Evolutionary conservation across 371 early-diverging fungal species (phyloP).

Genomic region (Polyrhizophydium stewartii): DNA sequence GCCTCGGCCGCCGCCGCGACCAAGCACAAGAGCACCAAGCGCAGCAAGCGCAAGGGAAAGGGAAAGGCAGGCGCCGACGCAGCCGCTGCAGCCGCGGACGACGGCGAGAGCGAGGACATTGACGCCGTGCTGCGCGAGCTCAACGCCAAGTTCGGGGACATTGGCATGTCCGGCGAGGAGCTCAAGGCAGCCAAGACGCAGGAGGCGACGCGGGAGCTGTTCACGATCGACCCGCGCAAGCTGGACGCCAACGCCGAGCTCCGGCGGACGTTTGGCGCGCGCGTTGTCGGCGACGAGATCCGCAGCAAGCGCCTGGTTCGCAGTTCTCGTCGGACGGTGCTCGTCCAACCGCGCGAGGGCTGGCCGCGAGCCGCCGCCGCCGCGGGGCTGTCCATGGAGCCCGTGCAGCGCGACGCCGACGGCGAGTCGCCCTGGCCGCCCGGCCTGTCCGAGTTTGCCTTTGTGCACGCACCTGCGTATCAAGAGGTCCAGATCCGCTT

Average conservation of each 20-base stretch:
- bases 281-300: slow-evolving; percentile 41
- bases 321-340: slow-evolving; percentile 50
- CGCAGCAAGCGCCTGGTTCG: slow-evolving; percentile 25
- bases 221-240: slow-evolving; percentile 59
- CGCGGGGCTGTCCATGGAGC: slow-evolving; percentile 71
- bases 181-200: not conserved
- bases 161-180: not conserved
- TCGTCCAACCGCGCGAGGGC: slow-evolving; percentile 67
- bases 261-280: slow-evolving; percentile 82
- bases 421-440: slow-evolving; percentile 9
- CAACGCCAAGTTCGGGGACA: slow-evolving; percentile 45
- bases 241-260: slow-evolving; percentile 86
- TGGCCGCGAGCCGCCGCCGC: slow-evolving; percentile 70
- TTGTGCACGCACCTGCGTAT: slow-evolving; percentile 67
- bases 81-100: slow-evolving; percentile 12
- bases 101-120: slow-evolving; percentile 21
- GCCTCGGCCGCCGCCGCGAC: too few relatives aligned
- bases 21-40: too few relatives aligned
- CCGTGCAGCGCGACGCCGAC: slow-evolving; percentile 47
- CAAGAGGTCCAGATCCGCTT: slow-evolving; percentile 71
- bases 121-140: slow-evolving; percentile 62
- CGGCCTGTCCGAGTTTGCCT: slow-evolving; percentile 52
- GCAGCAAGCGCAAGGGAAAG: slow-evolving; percentile 5
- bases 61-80: slow-evolving; percentile 21
- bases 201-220: slow-evolving; percentile 19